These are phyloP conservation scores for Aristolochia californica DNA, from an alignment of 164 flowering plant species.

Conservation along the genomic window DNA sequence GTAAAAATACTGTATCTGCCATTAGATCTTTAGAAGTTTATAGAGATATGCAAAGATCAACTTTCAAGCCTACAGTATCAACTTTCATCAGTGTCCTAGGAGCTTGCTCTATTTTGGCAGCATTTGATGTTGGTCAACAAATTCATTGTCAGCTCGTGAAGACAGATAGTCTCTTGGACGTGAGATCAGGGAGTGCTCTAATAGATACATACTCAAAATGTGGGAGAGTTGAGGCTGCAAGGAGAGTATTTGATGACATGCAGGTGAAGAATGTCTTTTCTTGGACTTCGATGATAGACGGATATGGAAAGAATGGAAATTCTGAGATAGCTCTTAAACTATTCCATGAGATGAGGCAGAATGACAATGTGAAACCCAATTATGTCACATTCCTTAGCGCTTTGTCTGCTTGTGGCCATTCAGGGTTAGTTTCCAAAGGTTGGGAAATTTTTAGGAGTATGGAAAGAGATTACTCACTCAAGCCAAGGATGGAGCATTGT, in stretches of 20 bases:
- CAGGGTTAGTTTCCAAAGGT: constrained; percentile 67
- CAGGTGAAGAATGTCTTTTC: constrained; percentile 59
- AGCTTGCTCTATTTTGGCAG: constrained; percentile 63
- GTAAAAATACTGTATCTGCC: constrained; percentile 51
- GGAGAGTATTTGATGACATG: constrained; percentile 59
- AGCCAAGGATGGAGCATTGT: constrained; percentile 89
- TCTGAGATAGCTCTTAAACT: constrained; percentile 53
- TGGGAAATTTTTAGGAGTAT: constrained; percentile 58
- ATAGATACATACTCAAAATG: constrained; percentile 87
- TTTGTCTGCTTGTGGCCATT: constrained; percentile 85
- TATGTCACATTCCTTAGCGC: constrained; percentile 75
- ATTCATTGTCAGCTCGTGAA: constrained; percentile 65
- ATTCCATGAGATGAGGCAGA: constrained; percentile 37
- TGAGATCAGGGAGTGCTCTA: constrained; percentile 80
- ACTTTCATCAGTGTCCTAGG: constrained; percentile 79
- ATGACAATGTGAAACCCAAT: constrained; percentile 40
- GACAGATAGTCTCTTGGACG: constrained; percentile 22
- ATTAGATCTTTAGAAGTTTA: constrained; percentile 46
- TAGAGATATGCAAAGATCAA: constrained; percentile 48
- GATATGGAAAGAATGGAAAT: constrained; percentile 85
- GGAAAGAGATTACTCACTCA: constrained; percentile 49
- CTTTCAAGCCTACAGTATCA: constrained; percentile 55
- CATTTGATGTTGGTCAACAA: constrained; percentile 63
- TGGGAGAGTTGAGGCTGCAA: constrained; percentile 63
- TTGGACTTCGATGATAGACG: constrained; percentile 98